Percentiles rank a stretch among this genome's conserved stretches.
These are phyloP conservation scores for Massarina eburnea DNA, from an alignment of 2,329 filamentous ascomycete species.

Conservation along the genomic window DNA sequence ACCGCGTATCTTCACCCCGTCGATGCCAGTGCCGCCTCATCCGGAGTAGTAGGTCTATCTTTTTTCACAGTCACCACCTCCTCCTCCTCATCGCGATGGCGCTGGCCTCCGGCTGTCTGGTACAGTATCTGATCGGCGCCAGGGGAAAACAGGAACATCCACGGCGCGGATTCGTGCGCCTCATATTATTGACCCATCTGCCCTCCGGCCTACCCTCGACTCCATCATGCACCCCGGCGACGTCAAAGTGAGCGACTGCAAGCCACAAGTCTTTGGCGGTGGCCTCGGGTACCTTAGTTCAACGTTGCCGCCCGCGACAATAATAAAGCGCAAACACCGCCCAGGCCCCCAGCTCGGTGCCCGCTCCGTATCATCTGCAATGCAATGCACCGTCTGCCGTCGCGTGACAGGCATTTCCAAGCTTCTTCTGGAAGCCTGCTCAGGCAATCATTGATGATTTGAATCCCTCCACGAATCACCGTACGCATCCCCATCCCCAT, in stretches of 20 bases:
- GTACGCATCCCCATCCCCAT: too few species aligned
- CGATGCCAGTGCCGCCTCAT: too few species aligned
- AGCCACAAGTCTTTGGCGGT: neutral
- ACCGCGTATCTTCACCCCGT: too few species aligned
- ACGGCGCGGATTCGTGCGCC: slow-evolving; percentile 1
- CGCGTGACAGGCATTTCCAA: slow-evolving; percentile 26
- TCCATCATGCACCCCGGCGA: slow-evolving; percentile 2
- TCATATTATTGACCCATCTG: too few species aligned
- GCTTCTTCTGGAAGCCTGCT: slow-evolving; percentile 32
- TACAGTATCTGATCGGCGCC: neutral
- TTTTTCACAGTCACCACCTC: neutral
- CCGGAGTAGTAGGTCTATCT: neutral
- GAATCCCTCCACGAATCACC: slow-evolving; percentile 34
- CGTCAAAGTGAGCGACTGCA: neutral
- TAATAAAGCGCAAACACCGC: neutral
- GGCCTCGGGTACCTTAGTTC: neutral
- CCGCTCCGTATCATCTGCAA: slow-evolving; percentile 9
- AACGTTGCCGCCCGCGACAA: neutral
- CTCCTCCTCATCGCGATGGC: neutral
- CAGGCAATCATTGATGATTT: slow-evolving; percentile 5
- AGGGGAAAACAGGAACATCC: neutral
- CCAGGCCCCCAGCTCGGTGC: neutral
- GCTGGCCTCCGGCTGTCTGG: neutral
- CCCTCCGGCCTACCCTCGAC: slow-evolving; percentile 18
- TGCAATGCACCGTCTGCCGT: slow-evolving; percentile 23